A percentile compares a stretch with the other conserved stretches of the same genome.
Conservation (phyloP, 192 early-diverging fungal genomes). For the Entomortierella chlamydospora region DNA sequence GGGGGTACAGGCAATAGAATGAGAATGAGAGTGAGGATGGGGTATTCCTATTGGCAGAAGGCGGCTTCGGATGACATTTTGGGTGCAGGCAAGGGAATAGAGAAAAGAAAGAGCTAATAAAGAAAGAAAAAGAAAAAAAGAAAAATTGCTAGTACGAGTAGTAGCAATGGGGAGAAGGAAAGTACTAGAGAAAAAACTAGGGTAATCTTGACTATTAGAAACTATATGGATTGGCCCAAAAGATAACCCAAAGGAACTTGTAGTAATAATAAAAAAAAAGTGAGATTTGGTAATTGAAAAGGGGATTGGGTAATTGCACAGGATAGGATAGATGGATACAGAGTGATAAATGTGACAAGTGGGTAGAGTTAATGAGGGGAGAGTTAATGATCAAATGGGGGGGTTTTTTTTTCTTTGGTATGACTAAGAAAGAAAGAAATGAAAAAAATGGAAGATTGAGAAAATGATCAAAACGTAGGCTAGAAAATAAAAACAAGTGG, state of each 20-base stretch:
- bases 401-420: too few species aligned
- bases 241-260: too few species aligned
- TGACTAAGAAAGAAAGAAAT: neutral
- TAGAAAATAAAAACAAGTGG: neutral
- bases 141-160: neutral
- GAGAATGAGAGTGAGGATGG: neutral
- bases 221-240: too few species aligned
- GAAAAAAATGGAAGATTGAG: neutral
- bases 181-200: too few species aligned
- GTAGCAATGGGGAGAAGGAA: neutral
- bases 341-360: neutral
- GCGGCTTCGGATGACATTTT: slow-evolving; percentile 31
- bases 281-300: neutral
- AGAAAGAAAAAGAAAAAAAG: slow-evolving; percentile 10
- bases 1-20: neutral
- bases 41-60: slow-evolving; percentile 27
- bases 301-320: neutral
- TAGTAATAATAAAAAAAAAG: too few species aligned
- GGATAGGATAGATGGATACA: too few species aligned
- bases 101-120: neutral
- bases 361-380: neutral
- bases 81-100: neutral
- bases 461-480: neutral
- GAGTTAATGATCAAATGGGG: too few species aligned
- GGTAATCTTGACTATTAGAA: too few species aligned